Conservation (phyloP, 1,139 yeast genomes). For the Saccharomycopsis phalli region DNA sequence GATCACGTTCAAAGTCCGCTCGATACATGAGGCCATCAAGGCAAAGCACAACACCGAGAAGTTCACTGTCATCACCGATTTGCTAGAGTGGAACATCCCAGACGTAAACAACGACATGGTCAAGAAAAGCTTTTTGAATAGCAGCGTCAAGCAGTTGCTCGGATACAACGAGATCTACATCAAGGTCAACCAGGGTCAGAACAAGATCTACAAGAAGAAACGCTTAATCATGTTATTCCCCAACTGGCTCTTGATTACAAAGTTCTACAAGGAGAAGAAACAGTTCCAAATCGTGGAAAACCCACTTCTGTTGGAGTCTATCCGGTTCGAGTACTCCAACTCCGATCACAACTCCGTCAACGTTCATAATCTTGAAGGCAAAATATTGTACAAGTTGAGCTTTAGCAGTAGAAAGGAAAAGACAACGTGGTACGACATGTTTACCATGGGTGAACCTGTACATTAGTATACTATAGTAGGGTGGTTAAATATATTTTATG, state of each 20-base stretch:
- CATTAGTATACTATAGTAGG: neutral
- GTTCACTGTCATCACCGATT: slow-evolving; percentile 9
- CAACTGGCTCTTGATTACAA: slow-evolving; percentile 18
- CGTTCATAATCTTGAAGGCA: slow-evolving; percentile 15
- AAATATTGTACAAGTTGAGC: slow-evolving; percentile 17
- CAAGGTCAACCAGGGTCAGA: slow-evolving; percentile 18
- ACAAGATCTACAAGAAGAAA: slow-evolving; percentile 19
- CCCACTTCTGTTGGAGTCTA: slow-evolving; percentile 10
- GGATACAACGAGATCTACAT: slow-evolving; percentile 14
- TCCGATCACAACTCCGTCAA: slow-evolving; percentile 20
- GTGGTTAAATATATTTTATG: too few species aligned
- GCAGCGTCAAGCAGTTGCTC: slow-evolving; percentile 8
- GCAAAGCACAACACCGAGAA: slow-evolving; percentile 12
- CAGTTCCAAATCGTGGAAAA: slow-evolving; percentile 17
- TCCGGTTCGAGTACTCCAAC: slow-evolving; percentile 17
- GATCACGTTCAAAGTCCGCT: slow-evolving; percentile 3
- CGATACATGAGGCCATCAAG: slow-evolving; percentile 7
- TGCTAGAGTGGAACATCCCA: slow-evolving; percentile 11
- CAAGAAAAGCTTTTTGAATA: slow-evolving; percentile 11
- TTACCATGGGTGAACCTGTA: neutral
- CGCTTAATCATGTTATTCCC: slow-evolving; percentile 17
- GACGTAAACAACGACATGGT: neutral
- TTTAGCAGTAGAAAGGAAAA: slow-evolving; percentile 12
- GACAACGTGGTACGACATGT: slow-evolving; percentile 16
- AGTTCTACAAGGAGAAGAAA: slow-evolving; percentile 14